Evolutionary conservation across 371 early-diverging fungal genomes (phyloP).

Genomic region (Mortierella sp.): DNA sequence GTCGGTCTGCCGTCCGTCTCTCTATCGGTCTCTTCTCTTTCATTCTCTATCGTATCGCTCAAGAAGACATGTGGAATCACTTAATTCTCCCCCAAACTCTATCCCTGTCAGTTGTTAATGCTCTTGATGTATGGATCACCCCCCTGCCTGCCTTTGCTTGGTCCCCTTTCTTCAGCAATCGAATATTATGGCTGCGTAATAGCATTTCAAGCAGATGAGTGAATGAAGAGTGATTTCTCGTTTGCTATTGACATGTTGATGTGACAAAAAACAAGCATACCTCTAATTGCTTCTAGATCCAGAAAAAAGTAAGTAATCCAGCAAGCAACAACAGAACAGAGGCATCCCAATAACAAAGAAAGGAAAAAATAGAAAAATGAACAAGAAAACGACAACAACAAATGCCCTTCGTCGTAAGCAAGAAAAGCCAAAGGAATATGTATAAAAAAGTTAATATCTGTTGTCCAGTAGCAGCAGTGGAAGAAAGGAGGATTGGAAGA

Average conservation of each 20-base stretch:
- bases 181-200: neutral
- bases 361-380: neutral
- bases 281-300: neutral
- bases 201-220: neutral
- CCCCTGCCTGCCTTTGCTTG: neutral
- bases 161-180: neutral
- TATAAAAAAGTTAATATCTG: neutral
- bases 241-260: neutral
- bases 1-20: slow-evolving; percentile 1
- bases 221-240: neutral
- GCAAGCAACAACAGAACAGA: neutral
- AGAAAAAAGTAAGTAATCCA: neutral
- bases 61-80: slow-evolving; percentile 15
- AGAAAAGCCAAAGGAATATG: neutral
- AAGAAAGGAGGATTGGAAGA: neutral
- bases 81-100: neutral
- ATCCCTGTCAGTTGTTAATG: neutral
- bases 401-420: slow-evolving; percentile 4
- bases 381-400: neutral
- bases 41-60: neutral
- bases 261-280: neutral
- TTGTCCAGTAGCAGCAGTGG: neutral
- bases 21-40: neutral
- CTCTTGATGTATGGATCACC: neutral
- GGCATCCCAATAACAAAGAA: neutral